Evolutionary conservation across 2,329 filamentous ascomycete genomes (phyloP).

Genomic region (Alternaria alternata): DNA sequence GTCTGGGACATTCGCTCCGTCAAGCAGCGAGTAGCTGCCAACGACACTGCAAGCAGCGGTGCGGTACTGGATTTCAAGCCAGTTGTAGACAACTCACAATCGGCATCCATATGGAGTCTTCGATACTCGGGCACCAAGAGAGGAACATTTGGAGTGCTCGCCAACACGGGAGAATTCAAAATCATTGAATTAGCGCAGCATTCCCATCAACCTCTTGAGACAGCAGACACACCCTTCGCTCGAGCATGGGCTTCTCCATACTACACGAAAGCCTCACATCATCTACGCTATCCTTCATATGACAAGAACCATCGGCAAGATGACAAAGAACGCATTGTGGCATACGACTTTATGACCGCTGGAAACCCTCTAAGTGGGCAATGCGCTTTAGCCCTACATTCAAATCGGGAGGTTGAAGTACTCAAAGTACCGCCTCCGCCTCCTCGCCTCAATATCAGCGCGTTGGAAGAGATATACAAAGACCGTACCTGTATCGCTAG

Average conservation of each 20-base stretch:
- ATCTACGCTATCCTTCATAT: conserved; percentile 56
- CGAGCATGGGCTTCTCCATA: conserved; percentile 53
- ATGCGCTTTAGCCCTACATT: conserved; percentile 61
- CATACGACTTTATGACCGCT: conserved; percentile 67
- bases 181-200: conserved; percentile 64
- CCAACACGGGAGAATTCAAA: conserved; percentile 67
- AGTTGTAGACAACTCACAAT: conserved; percentile 58
- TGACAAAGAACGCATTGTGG: conserved; percentile 62
- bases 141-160: conserved; percentile 66
- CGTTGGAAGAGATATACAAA: conserved; percentile 54
- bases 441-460: conserved; percentile 54
- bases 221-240: conserved; percentile 29
- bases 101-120: conserved; percentile 67
- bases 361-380: conserved; percentile 57
- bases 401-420: conserved; percentile 61
- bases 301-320: conserved; percentile 54
- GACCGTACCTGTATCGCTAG: conserved; percentile 42
- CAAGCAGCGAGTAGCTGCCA: conserved; percentile 35
- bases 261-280: conserved; percentile 56
- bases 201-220: conserved; percentile 44
- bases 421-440: conserved; percentile 57
- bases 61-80: conserved; percentile 67
- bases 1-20: conserved; percentile 77
- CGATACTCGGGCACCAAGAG: conserved; percentile 67
- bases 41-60: conserved; percentile 63